Base-by-base conservation (phyloP, 768 basidiomycete species). In the Lentinula sp. region DNA sequence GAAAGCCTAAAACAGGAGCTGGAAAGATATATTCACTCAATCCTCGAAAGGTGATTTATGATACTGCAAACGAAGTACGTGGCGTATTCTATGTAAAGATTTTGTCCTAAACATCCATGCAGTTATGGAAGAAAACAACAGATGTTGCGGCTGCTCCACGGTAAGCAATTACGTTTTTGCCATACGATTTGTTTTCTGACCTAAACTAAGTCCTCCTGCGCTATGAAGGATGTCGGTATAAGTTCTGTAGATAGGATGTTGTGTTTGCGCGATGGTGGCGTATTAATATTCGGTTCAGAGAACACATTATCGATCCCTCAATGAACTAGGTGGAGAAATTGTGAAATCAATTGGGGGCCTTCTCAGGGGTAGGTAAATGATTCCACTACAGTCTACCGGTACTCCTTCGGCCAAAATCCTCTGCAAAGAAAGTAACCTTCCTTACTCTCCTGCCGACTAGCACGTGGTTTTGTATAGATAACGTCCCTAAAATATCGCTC, bases 361-460 rank as follows among this genome's bases (percentile, higher is more conserved):
- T 28, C 28, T 28, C 28, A 4, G 28, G 28, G 3, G 28, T 28
- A 28, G 28, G 3, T 28, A 28, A 28, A 28, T 28, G 28, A 28
- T 4, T 13, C 11, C 7, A 16, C 8, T 32, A 2, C 15, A 8
- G 21, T 52, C 21, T 39, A 54, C 10, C 32, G 16, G 21, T 39
- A 54, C 11, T 21, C 10, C 23, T 34, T 60, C 23, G 61, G 49
- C 34, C n/a, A 16, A 7, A 51, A 93, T 1, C 92, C 92, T 51
- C 84, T 76, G 69, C 95, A 97, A 8, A 97, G 76, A 76, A 87
- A 95, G 71, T 94, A 98, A 0, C 84, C 88, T 69, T 98, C 95
- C 32, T 84, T 80, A 0, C 91, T 93, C 61, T 88, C 87, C 0
- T 81, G 66, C 7, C 95, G 80, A 57, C 91, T 94, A 0, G 91